Percentiles rank a stretch among this genome's conserved stretches.
phyloP scores from a whole-genome alignment of 2,329 filamentous ascomycete species.

The Talaromyces sp. region DNA sequence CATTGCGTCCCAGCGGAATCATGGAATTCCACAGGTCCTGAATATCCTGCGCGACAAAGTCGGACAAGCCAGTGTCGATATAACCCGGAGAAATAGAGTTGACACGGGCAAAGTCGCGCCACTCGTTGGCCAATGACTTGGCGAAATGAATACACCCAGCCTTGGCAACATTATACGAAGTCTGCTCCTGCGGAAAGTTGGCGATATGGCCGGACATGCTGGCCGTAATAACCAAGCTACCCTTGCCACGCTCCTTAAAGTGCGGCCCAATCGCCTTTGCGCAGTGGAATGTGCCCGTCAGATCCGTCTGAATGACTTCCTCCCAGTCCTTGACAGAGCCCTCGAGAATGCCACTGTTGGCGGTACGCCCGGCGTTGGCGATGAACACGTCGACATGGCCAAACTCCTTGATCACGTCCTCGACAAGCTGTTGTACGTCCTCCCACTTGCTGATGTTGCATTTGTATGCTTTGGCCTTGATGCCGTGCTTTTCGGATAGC shows the following conservation, averaged over 20 bases:
- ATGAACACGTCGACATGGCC: constrained; percentile 65
- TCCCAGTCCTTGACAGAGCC: constrained; percentile 67
- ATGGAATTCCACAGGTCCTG: constrained; percentile 57
- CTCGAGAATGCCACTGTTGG: constrained; percentile 64
- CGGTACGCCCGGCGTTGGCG: constrained; percentile 67
- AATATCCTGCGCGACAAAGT: constrained; percentile 57
- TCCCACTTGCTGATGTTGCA: constrained; percentile 56
- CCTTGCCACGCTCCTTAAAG: constrained; percentile 62
- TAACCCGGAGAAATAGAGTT: constrained; percentile 66
- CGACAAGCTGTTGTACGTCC: constrained; percentile 53
- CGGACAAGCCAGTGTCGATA: constrained; percentile 63
- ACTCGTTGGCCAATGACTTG: constrained; percentile 63
- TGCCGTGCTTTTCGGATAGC: constrained; percentile 55
- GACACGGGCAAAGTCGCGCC: constrained; percentile 64
- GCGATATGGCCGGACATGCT: constrained; percentile 56
- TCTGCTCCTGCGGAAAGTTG: constrained; percentile 61
- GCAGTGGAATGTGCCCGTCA: constrained; percentile 81
- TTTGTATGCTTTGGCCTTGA: constrained; percentile 67
- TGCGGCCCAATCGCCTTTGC: constrained; percentile 83
- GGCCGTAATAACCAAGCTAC: constrained; percentile 63
- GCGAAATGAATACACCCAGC: constrained; percentile 63
- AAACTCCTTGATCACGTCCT: constrained; percentile 63
- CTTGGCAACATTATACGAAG: constrained; percentile 62
- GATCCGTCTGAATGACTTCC: constrained; percentile 77
- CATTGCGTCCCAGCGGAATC: constrained; percentile 59